Conservation (phyloP, 202 grass and related monocot genomes). For the Musa balbisiana region DNA sequence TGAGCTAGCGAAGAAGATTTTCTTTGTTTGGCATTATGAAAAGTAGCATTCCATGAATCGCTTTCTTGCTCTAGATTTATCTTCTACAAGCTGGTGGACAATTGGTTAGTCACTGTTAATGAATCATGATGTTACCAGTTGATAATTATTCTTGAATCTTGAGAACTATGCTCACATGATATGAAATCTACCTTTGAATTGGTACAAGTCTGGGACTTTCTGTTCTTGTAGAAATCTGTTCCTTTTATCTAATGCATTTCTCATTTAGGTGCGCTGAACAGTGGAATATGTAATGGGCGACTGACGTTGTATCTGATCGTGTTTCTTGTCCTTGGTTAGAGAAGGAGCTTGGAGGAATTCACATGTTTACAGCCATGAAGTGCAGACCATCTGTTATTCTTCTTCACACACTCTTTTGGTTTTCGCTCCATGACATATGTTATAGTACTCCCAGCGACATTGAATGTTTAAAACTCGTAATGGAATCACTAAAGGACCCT, state of each 20-base stretch:
- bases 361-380: constrained; percentile 5
- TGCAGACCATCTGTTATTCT: neutral
- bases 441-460: constrained; percentile 55
- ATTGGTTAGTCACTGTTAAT: too few relatives aligned
- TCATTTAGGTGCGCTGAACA: constrained; percentile 2
- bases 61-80: neutral
- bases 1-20: neutral
- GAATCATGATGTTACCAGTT: neutral
- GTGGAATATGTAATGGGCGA: neutral
- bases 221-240: neutral
- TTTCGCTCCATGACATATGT: constrained; percentile 25
- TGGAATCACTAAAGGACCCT: constrained; percentile 45
- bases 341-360: neutral
- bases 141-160: neutral
- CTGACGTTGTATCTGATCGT: neutral
- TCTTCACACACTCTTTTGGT: constrained; percentile 20
- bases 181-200: too few relatives aligned
- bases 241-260: neutral
- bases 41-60: neutral
- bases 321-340: neutral
- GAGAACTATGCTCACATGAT: too few relatives aligned
- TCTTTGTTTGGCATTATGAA: neutral
- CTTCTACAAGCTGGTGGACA: too few relatives aligned
- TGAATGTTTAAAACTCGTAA: constrained; percentile 44
- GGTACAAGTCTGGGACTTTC: too few relatives aligned